Conservation (phyloP, 768 basidiomycete genomes). For the Chalciporus sphaerocephalus region DNA sequence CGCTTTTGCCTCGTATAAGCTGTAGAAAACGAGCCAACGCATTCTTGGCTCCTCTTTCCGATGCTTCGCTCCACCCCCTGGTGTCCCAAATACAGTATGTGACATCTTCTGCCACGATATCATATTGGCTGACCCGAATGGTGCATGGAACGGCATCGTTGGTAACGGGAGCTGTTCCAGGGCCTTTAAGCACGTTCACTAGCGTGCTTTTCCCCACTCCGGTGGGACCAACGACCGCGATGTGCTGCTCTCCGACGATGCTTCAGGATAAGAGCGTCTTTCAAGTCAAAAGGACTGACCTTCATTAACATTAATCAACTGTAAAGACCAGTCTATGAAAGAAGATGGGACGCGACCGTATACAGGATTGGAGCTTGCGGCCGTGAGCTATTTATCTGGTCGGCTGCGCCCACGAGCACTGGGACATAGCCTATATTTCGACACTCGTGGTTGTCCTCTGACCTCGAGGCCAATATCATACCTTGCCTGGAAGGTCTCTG, state of each 20-base stretch:
- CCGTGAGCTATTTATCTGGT: too few relatives aligned
- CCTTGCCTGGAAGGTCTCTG: too few relatives aligned
- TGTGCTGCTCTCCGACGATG: conserved; percentile 3
- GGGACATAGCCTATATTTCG: too few relatives aligned
- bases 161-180: not conserved
- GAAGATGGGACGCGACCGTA: too few relatives aligned
- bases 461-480: too few relatives aligned
- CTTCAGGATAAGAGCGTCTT: not conserved
- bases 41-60: not conserved
- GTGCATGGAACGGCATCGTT: conserved; percentile 10
- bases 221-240: conserved; percentile 12
- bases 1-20: conserved; percentile 1
- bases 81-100: conserved; percentile 10
- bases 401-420: too few relatives aligned
- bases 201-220: conserved; percentile 17
- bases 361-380: too few relatives aligned
- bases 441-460: too few relatives aligned
- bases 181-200: conserved; percentile 12
- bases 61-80: conserved; percentile 11
- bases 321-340: too few relatives aligned
- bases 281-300: conserved; percentile 1
- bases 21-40: conserved; percentile 4
- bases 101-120: not conserved
- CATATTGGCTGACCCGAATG: not conserved
- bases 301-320: conserved; percentile 2